Evolutionary conservation across 805 yeast genomes (phyloP).

Genomic region (Cyberlindnera petersonii): DNA sequence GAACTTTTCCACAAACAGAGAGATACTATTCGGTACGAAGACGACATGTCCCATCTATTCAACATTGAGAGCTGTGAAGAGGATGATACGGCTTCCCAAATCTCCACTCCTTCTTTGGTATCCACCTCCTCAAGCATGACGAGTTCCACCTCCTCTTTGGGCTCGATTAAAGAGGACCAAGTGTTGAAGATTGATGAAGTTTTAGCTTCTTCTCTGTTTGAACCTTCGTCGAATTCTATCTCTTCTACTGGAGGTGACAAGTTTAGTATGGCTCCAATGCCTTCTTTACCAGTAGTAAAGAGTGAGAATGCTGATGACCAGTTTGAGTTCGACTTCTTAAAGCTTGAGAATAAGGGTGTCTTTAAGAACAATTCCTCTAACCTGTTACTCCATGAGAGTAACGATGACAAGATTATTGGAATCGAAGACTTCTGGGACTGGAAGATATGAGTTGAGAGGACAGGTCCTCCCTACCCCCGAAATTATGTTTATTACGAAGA

Average conservation of each 20-base stretch:
- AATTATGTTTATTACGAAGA: neutral
- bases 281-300: slow-evolving; percentile 7
- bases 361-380: slow-evolving; percentile 14
- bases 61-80: slow-evolving; percentile 21
- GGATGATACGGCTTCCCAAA: slow-evolving; percentile 24
- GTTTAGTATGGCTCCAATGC: slow-evolving; percentile 1
- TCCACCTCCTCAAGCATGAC: slow-evolving; percentile 19
- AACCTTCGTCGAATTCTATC: slow-evolving; percentile 16
- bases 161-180: slow-evolving; percentile 25
- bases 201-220: slow-evolving; percentile 24
- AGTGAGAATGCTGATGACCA: slow-evolving; percentile 14
- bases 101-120: slow-evolving; percentile 25
- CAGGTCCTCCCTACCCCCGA: too few species aligned
- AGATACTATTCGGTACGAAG: slow-evolving; percentile 16
- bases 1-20: slow-evolving; percentile 23
- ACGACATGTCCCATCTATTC: slow-evolving; percentile 15
- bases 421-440: slow-evolving; percentile 22
- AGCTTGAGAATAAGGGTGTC: slow-evolving; percentile 16
- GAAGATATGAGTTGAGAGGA: slow-evolving; percentile 9
- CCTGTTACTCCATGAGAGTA: slow-evolving; percentile 14
- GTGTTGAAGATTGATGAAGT: slow-evolving; percentile 25
- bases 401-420: slow-evolving; percentile 12
- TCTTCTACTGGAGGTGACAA: too few species aligned
- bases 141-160: slow-evolving; percentile 16
- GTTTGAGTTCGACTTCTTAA: slow-evolving; percentile 26